phyloP scores from a whole-genome alignment of 1,284 basidiomycete species.

The Amanita bisporigera region DNA sequence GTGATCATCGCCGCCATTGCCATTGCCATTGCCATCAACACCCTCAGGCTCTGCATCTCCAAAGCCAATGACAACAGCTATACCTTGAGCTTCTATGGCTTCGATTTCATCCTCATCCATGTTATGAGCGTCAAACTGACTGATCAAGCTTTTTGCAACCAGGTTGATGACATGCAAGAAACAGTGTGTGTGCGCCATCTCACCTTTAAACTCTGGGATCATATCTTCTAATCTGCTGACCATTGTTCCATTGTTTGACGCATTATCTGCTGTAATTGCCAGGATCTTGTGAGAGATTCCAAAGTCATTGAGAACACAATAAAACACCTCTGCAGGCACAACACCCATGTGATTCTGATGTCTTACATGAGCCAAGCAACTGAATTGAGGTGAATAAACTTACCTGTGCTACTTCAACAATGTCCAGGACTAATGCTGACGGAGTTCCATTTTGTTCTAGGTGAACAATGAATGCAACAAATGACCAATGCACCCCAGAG shows the following conservation, averaged over 20 bases:
- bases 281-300: constrained; percentile 16
- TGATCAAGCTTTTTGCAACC: constrained; percentile 9
- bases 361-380: background rate
- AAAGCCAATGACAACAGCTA: background rate
- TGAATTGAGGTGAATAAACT: background rate
- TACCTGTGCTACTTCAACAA: constrained; percentile 17
- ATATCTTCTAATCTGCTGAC: constrained; percentile 1
- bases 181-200: constrained; percentile 9
- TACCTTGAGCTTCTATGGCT: background rate
- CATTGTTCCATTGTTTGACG: constrained; percentile 9
- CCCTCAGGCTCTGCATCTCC: background rate
- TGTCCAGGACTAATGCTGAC: constrained; percentile 12
- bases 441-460: constrained; percentile 8
- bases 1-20: background rate
- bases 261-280: constrained; percentile 15
- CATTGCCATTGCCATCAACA: background rate
- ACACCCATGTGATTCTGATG: constrained; percentile 10
- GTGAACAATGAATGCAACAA: constrained; percentile 12
- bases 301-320: constrained; percentile 8
- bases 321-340: constrained; percentile 8
- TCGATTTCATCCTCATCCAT: background rate
- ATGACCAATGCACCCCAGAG: constrained; percentile 10
- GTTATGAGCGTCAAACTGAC: constrained; percentile 12
- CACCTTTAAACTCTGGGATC: background rate
- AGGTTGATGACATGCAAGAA: constrained; percentile 18